Evolutionary conservation across 306 rosid genomes (phyloP), one percentile per base, ranked within the genome.

Genomic region (Quercus bicolor): DNA sequence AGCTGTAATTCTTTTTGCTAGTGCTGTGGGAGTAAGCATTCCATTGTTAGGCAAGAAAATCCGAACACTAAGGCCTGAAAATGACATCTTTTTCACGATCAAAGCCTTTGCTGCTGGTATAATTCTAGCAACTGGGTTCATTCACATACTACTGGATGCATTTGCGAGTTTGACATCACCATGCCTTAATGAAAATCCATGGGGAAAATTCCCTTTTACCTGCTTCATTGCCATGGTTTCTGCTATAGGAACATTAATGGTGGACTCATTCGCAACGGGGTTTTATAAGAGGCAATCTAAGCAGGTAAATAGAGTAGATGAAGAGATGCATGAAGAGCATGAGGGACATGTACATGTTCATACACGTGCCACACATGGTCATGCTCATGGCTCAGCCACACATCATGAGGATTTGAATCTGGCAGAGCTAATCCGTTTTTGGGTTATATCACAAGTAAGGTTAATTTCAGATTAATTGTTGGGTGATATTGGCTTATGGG

Each of bases 351-450:
- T 95, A 8, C 98, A 95, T 85, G 97, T 93, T 21, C 99, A 91
- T 79, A 93, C 94, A 1, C 99, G 90, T 79, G 91, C 97, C 65
- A 86, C 99, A 1, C 99, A 95, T 74, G 99, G 98, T 14, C 99
- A 93, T 78, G 87, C 98, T 70, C 97, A 95, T 74, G 99, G 98
- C 65, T 78, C 98, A 31, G 33, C 88, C 72, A 8, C 37, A 14
- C 77, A 89, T 20, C 15, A 85, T 59, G 70, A 69, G 15, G 83
- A 80, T 37, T 28, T 37, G 64, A 85, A 28, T 54, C 90, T 13
- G 87, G 83, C 6, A 20, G 80, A 88, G 62, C 68, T 90, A 3
- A 77, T 93, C 59, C 82, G 98, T 34, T 89, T 88, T 2, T 88
- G 96, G 19, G 88, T 95, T 64, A 77, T 95, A 74, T 93, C 99